Percentiles rank a stretch among this genome's conserved stretches.
These are phyloP conservation scores for Apiospora pterosperma DNA, from an alignment of 2,329 filamentous ascomycete genomes.

Conservation along the genomic window DNA sequence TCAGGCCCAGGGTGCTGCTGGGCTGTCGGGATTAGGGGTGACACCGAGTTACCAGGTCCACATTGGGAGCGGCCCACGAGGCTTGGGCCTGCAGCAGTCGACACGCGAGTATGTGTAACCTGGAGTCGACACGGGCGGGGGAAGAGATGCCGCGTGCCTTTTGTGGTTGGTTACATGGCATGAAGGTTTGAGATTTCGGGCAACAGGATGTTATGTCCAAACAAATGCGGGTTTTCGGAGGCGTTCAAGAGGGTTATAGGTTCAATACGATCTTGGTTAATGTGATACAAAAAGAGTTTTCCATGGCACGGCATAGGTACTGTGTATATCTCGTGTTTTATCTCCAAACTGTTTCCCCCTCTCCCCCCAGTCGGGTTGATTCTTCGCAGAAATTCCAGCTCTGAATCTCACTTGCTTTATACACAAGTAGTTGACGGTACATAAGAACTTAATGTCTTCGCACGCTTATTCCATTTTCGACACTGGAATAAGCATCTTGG, in stretches of 20 bases:
- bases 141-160: neutral
- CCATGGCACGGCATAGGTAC: neutral
- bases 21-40: conserved; percentile 2
- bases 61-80: neutral
- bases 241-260: neutral
- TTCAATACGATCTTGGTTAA: neutral
- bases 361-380: no score
- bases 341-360: neutral
- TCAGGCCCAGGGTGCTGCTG: neutral
- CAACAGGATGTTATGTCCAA: neutral
- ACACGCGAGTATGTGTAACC: conserved; percentile 8
- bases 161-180: neutral
- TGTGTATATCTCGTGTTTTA: neutral
- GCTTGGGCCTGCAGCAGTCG: conserved; percentile 5
- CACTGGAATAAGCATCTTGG: no score
- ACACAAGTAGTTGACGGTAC: no score
- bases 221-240: neutral
- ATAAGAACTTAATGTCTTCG: no score
- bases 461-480: no score
- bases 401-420: neutral
- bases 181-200: neutral
- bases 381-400: neutral
- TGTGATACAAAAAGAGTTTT: neutral
- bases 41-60: conserved; percentile 1
- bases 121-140: neutral